Evolutionary conservation across 768 basidiomycete genomes (phyloP).

Genomic region (Suillus ampliporus): DNA sequence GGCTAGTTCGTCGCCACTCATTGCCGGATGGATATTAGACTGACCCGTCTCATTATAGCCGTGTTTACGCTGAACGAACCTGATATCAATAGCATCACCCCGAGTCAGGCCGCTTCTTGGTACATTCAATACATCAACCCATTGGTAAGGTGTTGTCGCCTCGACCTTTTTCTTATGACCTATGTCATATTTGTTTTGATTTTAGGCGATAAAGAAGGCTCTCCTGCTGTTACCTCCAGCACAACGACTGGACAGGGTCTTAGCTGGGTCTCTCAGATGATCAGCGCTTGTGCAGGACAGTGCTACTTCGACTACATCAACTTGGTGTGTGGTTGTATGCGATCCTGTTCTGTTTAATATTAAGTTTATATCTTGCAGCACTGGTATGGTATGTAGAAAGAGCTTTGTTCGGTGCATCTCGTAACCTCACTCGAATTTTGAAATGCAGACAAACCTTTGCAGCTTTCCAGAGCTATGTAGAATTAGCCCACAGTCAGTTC

Average conservation of each 20-base stretch:
- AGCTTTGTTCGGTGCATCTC: neutral
- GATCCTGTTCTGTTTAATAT: neutral
- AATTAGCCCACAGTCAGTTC: conserved; percentile 33
- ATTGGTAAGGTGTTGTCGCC: conserved; percentile 27
- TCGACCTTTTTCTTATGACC: neutral
- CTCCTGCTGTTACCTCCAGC: conserved; percentile 44
- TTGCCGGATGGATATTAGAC: neutral
- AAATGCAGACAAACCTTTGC: conserved; percentile 28
- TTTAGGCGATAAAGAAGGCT: conserved; percentile 43
- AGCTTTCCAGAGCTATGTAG: conserved; percentile 34
- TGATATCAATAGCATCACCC: conserved; percentile 35
- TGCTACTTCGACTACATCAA: conserved; percentile 45
- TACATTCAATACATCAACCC: conserved; percentile 44
- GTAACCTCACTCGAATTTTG: conserved; percentile 9
- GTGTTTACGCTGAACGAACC: conserved; percentile 46
- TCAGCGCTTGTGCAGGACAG: conserved; percentile 39
- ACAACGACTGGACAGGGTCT: conserved; percentile 37
- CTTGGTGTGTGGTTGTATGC: conserved; percentile 25
- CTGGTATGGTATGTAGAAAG: conserved; percentile 32
- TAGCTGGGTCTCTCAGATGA: conserved; percentile 42
- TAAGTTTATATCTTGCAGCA: conserved; percentile 20
- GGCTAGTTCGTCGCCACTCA: conserved; percentile 31
- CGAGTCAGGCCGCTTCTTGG: conserved; percentile 40
- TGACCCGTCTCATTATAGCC: conserved; percentile 18
- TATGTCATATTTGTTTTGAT: neutral